Evolutionary conservation across 2,329 filamentous ascomycete genomes (phyloP), one percentile per base, ranked within the genome.

Genomic region (Aquanectria penicillioides): DNA sequence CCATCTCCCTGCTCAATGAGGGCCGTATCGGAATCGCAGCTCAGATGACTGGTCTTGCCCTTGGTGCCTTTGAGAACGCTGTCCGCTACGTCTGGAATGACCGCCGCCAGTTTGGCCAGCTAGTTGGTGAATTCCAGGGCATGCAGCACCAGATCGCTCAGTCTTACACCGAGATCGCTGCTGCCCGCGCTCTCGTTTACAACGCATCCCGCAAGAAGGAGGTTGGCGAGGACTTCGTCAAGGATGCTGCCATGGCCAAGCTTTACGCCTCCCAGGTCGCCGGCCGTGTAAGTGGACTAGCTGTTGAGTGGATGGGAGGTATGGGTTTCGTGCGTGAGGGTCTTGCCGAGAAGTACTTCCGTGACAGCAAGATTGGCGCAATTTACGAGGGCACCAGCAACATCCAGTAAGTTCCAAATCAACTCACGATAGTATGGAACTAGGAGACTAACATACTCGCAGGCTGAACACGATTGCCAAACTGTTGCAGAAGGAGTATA

Each of bases 101-200:
- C 81, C 91, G 95, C 71, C 93, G 92, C 81, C 95, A 99, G 81
- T 99, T 99, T 74, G 94, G 95, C 67, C 85, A 92, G 73, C 86
- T 97, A 52, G 89, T 99, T 59, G 95, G 95, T 71, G 92, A 96
- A 76, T 99, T 99, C 86, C 95, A 99, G 80, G 94, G 93, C 71
- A 98, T 99, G 95, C 94, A 98, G 81, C 94, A 97, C 82, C 95
- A 99, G 81, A 90, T 99, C 63, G 95, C 95, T 2, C 95, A 99
- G 80, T 90, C 93, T 2, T 98, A 94, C 81, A 92, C 91, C 20
- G 95, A 99, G 76, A 97, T 99, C 73, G 83, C 88, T 54, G 95
- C 95, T 25, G 95, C 95, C 1, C 89, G 95, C 47, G 93, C 93
- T 8, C 84, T 99, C 18, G 93, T 99, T 52, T 99, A 91, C 85